Evolutionary conservation across 108 stramenopile genomes (phyloP), one percentile per base, ranked within the genome.

Genomic region (Fragilariopsis cylindrus): DNA sequence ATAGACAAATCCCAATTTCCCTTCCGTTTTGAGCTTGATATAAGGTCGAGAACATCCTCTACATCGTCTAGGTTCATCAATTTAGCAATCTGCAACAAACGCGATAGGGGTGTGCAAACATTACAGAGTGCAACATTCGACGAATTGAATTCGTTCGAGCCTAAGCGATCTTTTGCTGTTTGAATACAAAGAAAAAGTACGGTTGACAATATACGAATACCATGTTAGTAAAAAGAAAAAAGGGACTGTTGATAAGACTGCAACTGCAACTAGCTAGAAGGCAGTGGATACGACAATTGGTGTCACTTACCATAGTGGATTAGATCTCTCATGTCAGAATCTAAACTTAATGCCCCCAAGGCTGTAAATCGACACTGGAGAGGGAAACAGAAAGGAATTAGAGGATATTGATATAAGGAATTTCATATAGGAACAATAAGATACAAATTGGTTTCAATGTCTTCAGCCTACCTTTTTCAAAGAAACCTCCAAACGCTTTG

Each of bases 61-160:
- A 95, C 63, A 71, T 95, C 93, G 49, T 95, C 93, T 3, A 92
- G 90, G 76, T 90, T 89, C 74, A 95, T 16, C 21, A 95, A 70
- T 15, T 87, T 77, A 1, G 91, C 77, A 66, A 95, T 91, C 77
- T 95, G 93, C 19, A 88, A 58, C 18, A 95, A 73, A 49, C 93
- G 91, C 4, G 84, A 84, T 54, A 95, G 81, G 2, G 93, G 83
- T 1, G 78, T 78, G 53, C 93, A 95, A 8, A 85, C 83, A 40
- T 80, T 81, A 64, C 79, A 85, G 65, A 92, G 75, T 1, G 84
- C 81, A 40, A 84, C 85, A 68, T 87, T 92, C 5, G 62, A 63
- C 46, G 88, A 87, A 46, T 78, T 71, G 16, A 86, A 75, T 54
- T 91, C 85, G 43, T 76, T 55, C 48, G 88, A 81, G 42, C 81